phyloP scores from a whole-genome alignment of 495 filamentous ascomycete genomes.

The Sabuloglossum arenarium region DNA sequence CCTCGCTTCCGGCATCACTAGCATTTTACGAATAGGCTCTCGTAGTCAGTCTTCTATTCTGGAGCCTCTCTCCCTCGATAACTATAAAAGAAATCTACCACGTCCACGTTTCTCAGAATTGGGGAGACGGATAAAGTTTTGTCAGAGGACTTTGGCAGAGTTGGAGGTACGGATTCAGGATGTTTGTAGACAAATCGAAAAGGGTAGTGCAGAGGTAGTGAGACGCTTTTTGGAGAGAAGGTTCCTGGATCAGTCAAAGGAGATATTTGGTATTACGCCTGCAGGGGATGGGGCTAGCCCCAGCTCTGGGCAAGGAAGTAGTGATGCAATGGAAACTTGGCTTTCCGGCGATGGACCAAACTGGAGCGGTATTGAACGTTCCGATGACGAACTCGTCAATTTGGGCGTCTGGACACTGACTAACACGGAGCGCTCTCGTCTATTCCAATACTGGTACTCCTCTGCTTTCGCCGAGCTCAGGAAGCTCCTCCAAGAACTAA shows the following conservation, averaged over 20 bases:
- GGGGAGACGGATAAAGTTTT: conserved; percentile 13
- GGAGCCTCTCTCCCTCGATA: conserved; percentile 23
- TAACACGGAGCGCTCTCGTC: conserved; percentile 9
- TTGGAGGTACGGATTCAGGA: conserved; percentile 7
- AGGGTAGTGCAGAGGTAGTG: conserved; percentile 11
- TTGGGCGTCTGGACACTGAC: conserved; percentile 8
- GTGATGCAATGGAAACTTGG: background rate
- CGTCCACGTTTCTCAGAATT: conserved; percentile 2
- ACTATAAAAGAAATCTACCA: background rate
- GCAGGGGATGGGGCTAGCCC: no score
- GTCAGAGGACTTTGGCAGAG: conserved; percentile 23
- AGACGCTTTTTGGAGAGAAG: conserved; percentile 15
- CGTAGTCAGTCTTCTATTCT: conserved; percentile 39
- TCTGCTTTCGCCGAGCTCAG: conserved; percentile 19
- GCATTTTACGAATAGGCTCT: conserved; percentile 50
- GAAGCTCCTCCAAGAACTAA: conserved; percentile 14
- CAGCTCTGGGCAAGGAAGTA: background rate
- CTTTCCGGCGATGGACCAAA: background rate
- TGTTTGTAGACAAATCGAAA: conserved; percentile 12
- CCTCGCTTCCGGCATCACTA: conserved; percentile 20
- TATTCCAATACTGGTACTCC: conserved; percentile 23
- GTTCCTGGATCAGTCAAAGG: conserved; percentile 6
- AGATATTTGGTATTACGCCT: no score
- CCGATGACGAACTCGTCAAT: conserved; percentile 4
- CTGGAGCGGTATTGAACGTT: conserved; percentile 1